Evolutionary conservation across 179 eudicot genomes (phyloP).

Genomic region (Beta macrorhiza): DNA sequence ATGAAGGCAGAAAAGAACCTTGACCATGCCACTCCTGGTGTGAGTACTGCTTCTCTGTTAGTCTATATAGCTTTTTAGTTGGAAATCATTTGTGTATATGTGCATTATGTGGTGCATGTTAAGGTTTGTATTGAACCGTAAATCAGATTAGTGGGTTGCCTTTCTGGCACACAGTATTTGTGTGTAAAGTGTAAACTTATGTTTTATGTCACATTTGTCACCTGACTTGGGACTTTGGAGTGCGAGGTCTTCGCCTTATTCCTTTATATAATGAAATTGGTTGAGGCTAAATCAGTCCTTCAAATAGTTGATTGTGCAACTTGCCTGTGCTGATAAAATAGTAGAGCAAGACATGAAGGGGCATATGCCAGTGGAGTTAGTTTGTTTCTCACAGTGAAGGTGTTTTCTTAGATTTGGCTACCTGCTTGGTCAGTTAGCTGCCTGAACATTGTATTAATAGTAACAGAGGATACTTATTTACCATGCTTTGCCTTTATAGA

Average conservation of each 20-base stretch:
- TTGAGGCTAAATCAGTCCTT: not conserved
- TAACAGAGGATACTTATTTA: not conserved
- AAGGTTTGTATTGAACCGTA: not conserved
- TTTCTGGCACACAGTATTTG: not conserved
- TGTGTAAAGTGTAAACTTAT: too few species aligned
- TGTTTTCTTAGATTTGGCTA: not conserved
- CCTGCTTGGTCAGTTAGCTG: constrained; percentile 2
- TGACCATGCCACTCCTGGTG: constrained; percentile 98
- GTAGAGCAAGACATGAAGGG: not conserved
- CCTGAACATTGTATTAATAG: not conserved
- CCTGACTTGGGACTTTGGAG: not conserved
- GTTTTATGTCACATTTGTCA: not conserved
- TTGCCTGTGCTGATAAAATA: not conserved
- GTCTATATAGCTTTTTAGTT: constrained; percentile 1
- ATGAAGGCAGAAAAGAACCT: constrained; percentile 91
- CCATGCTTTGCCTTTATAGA: not conserved
- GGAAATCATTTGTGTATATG: not conserved
- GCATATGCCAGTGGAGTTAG: not conserved
- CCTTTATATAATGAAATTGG: not conserved
- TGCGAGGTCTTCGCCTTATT: not conserved
- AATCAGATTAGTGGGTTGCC: not conserved
- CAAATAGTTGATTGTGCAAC: not conserved
- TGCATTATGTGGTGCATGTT: not conserved
- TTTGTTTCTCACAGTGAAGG: not conserved
- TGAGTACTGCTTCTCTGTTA: constrained; percentile 40